phyloP scores from a whole-genome alignment of 2,329 filamentous ascomycete species.

The Madurella mycetomatis region DNA sequence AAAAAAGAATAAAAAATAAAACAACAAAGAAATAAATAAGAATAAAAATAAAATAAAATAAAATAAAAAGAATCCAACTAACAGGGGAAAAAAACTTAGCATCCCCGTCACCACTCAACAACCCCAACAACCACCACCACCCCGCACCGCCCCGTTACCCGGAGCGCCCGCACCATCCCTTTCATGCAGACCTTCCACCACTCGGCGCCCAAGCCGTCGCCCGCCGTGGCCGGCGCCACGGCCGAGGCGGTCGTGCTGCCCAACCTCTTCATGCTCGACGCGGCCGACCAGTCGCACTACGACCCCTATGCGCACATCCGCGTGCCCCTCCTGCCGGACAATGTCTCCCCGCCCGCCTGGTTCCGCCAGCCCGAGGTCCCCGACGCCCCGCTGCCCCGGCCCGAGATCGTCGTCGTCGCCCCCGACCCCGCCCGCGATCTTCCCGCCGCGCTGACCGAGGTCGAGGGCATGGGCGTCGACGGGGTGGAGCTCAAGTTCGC shows the following conservation, averaged over 20 bases:
- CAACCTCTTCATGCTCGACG: conserved; percentile 31
- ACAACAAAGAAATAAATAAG: no score
- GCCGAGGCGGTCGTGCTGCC: conserved; percentile 55
- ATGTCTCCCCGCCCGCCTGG: conserved; percentile 41
- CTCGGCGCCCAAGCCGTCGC: conserved; percentile 37
- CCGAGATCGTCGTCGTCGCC: conserved; percentile 53
- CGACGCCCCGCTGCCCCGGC: conserved; percentile 38
- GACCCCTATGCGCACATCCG: conserved; percentile 42
- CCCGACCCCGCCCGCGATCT: conserved; percentile 51
- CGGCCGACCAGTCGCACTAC: conserved; percentile 21
- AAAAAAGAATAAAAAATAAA: no score
- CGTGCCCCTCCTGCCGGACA: conserved; percentile 58
- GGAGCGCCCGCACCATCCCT: conserved; percentile 41
- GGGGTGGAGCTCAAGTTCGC: conserved; percentile 52
- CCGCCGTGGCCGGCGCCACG: conserved; percentile 30
- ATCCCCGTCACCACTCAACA: conserved; percentile 32
- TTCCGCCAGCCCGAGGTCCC: conserved; percentile 41
- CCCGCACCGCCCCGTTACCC: conserved; percentile 41
- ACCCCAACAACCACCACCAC: conserved; percentile 41
- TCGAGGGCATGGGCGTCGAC: conserved; percentile 56
- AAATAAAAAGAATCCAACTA: no score
- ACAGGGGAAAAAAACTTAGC: no score
- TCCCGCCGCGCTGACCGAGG: conserved; percentile 50
- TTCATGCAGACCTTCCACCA: conserved; percentile 62
- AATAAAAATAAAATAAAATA: no score